Evolutionary conservation across 805 yeast genomes (phyloP), one percentile per base, ranked within the genome.

Genomic region (Candida adriatica): DNA sequence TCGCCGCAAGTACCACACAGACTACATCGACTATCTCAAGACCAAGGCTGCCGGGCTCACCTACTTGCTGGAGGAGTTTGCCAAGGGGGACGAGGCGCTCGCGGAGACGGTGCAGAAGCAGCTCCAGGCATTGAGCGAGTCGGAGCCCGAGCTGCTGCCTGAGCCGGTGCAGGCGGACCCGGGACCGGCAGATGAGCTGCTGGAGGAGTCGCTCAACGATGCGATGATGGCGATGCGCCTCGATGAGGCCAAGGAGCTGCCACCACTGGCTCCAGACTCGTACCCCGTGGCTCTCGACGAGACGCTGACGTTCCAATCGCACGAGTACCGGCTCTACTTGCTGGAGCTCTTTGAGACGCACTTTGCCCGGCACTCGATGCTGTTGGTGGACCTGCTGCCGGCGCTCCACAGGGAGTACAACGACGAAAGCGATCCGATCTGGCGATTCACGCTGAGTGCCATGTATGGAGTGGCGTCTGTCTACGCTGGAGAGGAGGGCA

Each of bases 1-100:
- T 34, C 35, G 61, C 23, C 29, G 62, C 13, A 57, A 57, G 30
- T 57, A 55, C 33, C 55, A 55, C 33, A 51, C 59, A 2, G 58
- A 53, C 31, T 57, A 57, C 25, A 48, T 55, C 3, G 49, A 45
- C 17, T 46, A 49, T 18, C 41, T 57, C 11, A 58, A 53, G 17
- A 38, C 42, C 6, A 50, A 48, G 29, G 38, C 53, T 0, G 27
- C 29, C 1, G 42, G 31, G 5, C 36, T 55, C 18, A 48, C 45
- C 14, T 21, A 28, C 8, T 55, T 43, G 34, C 48, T 57, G 10
- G 27, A 20, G 16, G 44, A 38, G 33, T 41, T 45, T 27, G 42
- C 44, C 5, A 40, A 45, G 22, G 46, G 49, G 17, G 52, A 49
- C 23, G 46, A 50, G 2, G 39, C 36, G 6, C 20, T 48, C 17